Percentiles rank a stretch among this genome's conserved stretches.
These are phyloP conservation scores for Mortierella hygrophila DNA, from an alignment of 192 early-diverging fungal genomes.

Conservation along the genomic window DNA sequence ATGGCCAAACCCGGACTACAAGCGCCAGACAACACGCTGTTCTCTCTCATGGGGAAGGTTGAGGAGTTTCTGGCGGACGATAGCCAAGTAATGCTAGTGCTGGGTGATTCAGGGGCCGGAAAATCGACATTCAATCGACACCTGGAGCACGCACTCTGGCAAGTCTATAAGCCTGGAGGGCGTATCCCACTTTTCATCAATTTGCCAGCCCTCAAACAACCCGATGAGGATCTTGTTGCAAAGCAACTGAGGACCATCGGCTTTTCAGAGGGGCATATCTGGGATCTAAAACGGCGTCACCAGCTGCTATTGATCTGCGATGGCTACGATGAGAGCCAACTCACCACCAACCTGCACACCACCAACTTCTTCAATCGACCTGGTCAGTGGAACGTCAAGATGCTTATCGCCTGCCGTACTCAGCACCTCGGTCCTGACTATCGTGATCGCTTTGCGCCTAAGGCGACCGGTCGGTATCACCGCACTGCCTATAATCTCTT, in stretches of 20 bases:
- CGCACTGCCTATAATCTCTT: not conserved
- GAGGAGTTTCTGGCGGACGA: not conserved
- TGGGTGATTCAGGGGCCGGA: constrained; percentile 10
- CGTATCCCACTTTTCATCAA: constrained; percentile 3
- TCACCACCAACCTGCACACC: not conserved
- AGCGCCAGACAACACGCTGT: not conserved
- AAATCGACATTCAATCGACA: constrained; percentile 14
- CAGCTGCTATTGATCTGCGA: constrained; percentile 2
- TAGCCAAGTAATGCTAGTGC: not conserved
- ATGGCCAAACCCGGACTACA: not conserved
- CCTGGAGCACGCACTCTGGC: not conserved
- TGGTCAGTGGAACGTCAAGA: not conserved
- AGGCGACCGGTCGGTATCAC: not conserved
- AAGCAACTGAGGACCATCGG: not conserved
- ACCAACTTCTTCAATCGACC: not conserved
- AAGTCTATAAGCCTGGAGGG: not conserved
- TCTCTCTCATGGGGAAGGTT: not conserved
- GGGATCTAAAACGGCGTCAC: not conserved
- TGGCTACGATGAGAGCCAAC: constrained; percentile 6
- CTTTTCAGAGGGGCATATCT: not conserved
- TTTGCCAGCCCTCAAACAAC: not conserved
- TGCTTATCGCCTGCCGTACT: not conserved
- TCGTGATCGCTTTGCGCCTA: not conserved
- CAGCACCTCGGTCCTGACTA: not conserved
- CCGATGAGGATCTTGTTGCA: not conserved